phyloP scores from a whole-genome alignment of 768 basidiomycete genomes.

The Tubosaeta sp. region DNA sequence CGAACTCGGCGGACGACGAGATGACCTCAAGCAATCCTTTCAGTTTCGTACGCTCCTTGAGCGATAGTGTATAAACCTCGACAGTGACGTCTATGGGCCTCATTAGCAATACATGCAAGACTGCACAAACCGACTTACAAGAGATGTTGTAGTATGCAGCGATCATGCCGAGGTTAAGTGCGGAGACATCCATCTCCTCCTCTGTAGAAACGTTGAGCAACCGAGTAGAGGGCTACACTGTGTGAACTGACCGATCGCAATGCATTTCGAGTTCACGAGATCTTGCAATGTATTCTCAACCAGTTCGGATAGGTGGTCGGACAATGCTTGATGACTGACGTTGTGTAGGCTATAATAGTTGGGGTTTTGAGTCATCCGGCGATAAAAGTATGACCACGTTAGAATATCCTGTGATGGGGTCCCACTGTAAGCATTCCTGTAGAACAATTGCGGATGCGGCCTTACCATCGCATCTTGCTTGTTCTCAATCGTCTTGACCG shows the following conservation, averaged over 20 bases:
- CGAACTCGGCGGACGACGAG: constrained; percentile 95
- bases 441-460: background rate
- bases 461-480: constrained; percentile 93
- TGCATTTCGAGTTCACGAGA: constrained; percentile 92
- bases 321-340: constrained; percentile 92
- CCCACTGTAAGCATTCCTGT: background rate
- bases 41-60: constrained; percentile 95
- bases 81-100: constrained; percentile 76
- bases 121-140: constrained; percentile 44
- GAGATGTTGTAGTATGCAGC: constrained; percentile 96
- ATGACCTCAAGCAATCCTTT: constrained; percentile 96
- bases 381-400: constrained; percentile 98
- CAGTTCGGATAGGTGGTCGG: constrained; percentile 92
- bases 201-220: constrained; percentile 33
- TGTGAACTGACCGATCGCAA: constrained; percentile 64
- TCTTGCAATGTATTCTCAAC: constrained; percentile 92
- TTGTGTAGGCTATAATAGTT: constrained; percentile 94
- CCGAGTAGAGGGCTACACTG: background rate
- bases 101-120: background rate
- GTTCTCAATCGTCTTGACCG: constrained; percentile 98
- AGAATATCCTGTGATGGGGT: constrained; percentile 68
- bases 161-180: constrained; percentile 97
- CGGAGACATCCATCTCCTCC: constrained; percentile 90
- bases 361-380: constrained; percentile 96
- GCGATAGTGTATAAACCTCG: constrained; percentile 92